Base-by-base conservation (phyloP, 352 stramenopile species). In the Thalassiosira exigua region DNA sequence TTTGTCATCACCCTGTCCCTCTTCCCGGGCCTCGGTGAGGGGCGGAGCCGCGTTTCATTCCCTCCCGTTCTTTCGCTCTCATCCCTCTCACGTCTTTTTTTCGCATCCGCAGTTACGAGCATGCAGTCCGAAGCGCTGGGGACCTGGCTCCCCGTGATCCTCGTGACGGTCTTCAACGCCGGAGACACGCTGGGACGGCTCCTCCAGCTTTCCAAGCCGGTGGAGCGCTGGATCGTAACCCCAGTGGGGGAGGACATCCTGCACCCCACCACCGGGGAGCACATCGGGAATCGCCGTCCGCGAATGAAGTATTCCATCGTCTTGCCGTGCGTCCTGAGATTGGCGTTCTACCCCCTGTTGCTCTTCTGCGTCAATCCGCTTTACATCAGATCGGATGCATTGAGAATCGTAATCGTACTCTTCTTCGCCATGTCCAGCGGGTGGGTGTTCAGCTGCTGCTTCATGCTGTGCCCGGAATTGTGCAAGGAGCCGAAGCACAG, bases 401-500 rank as follows among this genome's bases (percentile, higher is more conserved):
- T n/a, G n/a, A 11, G n/a, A n/a, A 48, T 48, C n/a, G 39, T 48
- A 48, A 11, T 48, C 39, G 11, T 48, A 17, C 39, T 48, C 39
- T 17, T 48, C 11, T 48, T 48, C n/a, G 11, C 39, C 11, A 48
- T n/a, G 39, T 11, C n/a, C n/a, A 48, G 39, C n/a, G 39, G 39
- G n/a, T 48, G 39, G 39, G n/a, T 48, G 11, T 48, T 17, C 39
- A 48, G 11, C 39, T 17, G 11, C 11, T 56, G 46, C 46, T 56
- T 22, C n/a, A 56, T 56, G 46, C 46, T 56, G 26, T 21, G 46
- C 26, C 46, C 46, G 11, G 46, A 56, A 14, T 26, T 56, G 26
- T 56, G 46, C 46, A 56, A 22, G 30, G 46, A 56, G 46, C 30
- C 14, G 46, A 56, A 22, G 46, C 46, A 56, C n/a, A 56, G 30